These are phyloP conservation scores for Metarhizium guizhouense DNA, from an alignment of 2,329 filamentous ascomycete species.

Conservation along the genomic window DNA sequence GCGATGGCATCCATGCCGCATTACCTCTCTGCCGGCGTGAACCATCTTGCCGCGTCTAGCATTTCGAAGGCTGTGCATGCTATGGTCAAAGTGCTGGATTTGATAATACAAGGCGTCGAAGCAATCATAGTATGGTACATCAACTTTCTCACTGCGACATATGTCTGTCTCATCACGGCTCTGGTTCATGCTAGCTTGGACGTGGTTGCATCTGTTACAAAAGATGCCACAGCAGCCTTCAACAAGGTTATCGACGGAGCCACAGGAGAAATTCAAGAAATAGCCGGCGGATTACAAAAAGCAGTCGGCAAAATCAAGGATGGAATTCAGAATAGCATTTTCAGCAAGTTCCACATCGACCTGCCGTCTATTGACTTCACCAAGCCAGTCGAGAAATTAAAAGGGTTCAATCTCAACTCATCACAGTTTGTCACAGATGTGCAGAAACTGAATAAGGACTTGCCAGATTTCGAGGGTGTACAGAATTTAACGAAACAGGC, in stretches of 20 bases:
- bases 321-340: slow-evolving; percentile 34
- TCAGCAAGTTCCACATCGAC: slow-evolving; percentile 37
- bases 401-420: slow-evolving; percentile 59
- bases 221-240: slow-evolving; percentile 42
- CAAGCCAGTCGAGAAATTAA: slow-evolving; percentile 54
- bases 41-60: slow-evolving; percentile 70
- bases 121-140: slow-evolving; percentile 86
- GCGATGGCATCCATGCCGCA: slow-evolving; percentile 97
- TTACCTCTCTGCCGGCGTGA: slow-evolving; percentile 83
- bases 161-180: slow-evolving; percentile 80
- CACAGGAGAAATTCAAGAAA: slow-evolving; percentile 47
- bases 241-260: slow-evolving; percentile 45
- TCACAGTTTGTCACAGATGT: slow-evolving; percentile 60
- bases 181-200: slow-evolving; percentile 72
- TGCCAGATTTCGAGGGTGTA: slow-evolving; percentile 77
- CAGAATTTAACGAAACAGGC: slow-evolving; percentile 71
- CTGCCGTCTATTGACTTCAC: slow-evolving; percentile 55
- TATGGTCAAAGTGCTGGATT: slow-evolving; percentile 67
- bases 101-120: slow-evolving; percentile 76
- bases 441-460: slow-evolving; percentile 62
- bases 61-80: slow-evolving; percentile 74
- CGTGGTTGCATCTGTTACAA: slow-evolving; percentile 46
- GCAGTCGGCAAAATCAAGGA: slow-evolving; percentile 42
- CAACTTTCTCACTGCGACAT: slow-evolving; percentile 83
- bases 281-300: slow-evolving; percentile 38